Conservation (phyloP, 768 basidiomycete genomes). For the Lentinula boryana region DNA sequence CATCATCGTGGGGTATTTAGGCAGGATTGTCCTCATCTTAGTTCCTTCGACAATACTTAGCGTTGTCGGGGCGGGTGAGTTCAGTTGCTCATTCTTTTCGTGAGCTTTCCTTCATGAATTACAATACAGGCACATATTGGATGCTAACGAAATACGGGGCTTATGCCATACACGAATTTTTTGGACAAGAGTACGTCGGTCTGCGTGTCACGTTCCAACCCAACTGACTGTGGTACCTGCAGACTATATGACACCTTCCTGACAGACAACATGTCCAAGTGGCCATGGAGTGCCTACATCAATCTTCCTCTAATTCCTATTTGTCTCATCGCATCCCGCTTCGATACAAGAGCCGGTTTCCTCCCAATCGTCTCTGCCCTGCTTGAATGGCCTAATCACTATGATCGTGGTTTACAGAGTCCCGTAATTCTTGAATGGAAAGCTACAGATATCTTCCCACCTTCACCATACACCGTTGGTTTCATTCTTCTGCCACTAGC, state of each 20-base stretch:
- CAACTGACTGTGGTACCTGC: background rate
- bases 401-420: background rate
- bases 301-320: conserved; percentile 71
- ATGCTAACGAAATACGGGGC: conserved; percentile 65
- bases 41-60: conserved; percentile 1
- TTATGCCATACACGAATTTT: conserved; percentile 61
- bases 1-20: background rate
- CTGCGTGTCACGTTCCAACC: background rate
- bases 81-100: background rate
- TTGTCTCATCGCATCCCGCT: conserved; percentile 58
- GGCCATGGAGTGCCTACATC: conserved; percentile 73
- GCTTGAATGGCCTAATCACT: conserved; percentile 39
- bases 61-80: conserved; percentile 59
- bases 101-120: background rate
- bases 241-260: conserved; percentile 62
- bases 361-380: conserved; percentile 39
- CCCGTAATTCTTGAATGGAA: conserved; percentile 13
- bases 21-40: conserved; percentile 37
- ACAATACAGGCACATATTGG: conserved; percentile 32
- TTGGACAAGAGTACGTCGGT: conserved; percentile 56
- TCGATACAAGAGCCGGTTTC: conserved; percentile 26
- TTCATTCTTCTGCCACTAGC: conserved; percentile 46
- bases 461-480: conserved; percentile 52
- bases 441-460: conserved; percentile 39
- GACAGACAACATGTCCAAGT: conserved; percentile 62